Conservation (phyloP, 208 protist genomes). For the Leishmania martiniquensis region DNA sequence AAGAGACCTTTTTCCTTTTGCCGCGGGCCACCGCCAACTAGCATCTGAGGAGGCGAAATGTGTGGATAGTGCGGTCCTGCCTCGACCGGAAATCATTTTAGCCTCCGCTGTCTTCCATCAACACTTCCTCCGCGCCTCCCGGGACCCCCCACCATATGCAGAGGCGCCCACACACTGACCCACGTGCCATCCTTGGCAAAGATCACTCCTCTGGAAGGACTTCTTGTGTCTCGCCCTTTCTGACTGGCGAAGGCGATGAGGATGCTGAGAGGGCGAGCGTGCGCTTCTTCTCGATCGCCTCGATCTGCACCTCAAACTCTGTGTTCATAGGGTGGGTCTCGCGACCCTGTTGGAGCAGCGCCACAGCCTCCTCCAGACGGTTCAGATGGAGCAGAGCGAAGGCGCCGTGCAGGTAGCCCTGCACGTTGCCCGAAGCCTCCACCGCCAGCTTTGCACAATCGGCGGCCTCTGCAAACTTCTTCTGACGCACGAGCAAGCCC, state of each 20-base stretch:
- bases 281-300: slow-evolving; percentile 46
- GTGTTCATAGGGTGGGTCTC: slow-evolving; percentile 82
- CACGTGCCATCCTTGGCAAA: background rate
- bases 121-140: too few relatives aligned
- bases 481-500: slow-evolving; percentile 71
- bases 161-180: background rate
- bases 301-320: slow-evolving; percentile 49
- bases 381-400: slow-evolving; percentile 69
- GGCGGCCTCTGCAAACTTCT: slow-evolving; percentile 70
- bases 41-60: too few relatives aligned
- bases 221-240: background rate
- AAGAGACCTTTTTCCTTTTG: background rate
- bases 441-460: slow-evolving; percentile 66
- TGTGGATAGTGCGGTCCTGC: too few relatives aligned
- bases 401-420: slow-evolving; percentile 84
- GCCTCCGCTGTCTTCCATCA: too few relatives aligned
- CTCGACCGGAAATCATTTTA: too few relatives aligned
- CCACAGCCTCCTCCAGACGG: slow-evolving; percentile 53
- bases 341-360: slow-evolving; percentile 58
- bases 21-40: too few relatives aligned
- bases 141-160: background rate
- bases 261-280: slow-evolving; percentile 42
- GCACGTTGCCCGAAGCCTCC: slow-evolving; percentile 67
- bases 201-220: background rate
- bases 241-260: background rate